Percentiles rank a stretch among this genome's conserved stretches.
Conservation (phyloP, 23 red algal genomes). For the Gracilaria vermiculophylla region DNA sequence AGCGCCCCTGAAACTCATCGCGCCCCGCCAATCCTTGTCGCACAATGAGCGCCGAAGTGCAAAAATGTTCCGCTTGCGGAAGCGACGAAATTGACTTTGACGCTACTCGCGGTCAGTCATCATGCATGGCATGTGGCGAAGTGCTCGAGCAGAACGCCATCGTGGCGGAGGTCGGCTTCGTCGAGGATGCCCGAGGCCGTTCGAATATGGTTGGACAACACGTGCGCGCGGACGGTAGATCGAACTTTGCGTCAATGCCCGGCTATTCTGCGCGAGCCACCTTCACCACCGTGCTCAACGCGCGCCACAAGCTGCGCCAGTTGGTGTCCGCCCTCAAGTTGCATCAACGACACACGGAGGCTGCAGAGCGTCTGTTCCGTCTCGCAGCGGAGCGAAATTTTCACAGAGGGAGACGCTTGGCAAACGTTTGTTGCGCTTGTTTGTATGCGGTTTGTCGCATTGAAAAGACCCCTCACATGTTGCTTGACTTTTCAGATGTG, state of each 20-base stretch:
- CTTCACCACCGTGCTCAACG: constrained; percentile 77
- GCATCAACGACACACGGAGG: constrained; percentile 55
- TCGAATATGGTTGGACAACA: constrained; percentile 76
- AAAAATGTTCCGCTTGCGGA: constrained; percentile 81
- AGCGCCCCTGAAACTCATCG: not conserved
- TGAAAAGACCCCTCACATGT: constrained; percentile 87
- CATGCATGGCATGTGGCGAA: constrained; percentile 77
- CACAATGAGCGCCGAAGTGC: not conserved
- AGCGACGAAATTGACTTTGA: constrained; percentile 77
- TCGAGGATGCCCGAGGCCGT: constrained; percentile 82
- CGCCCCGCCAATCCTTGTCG: not conserved
- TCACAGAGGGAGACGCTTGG: constrained; percentile 80
- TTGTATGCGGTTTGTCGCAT: constrained; percentile 89
- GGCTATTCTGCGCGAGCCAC: constrained; percentile 66
- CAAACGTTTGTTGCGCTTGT: constrained; percentile 78
- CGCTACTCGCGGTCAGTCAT: constrained; percentile 69
- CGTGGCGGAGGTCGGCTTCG: constrained; percentile 84
- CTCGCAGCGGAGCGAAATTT: constrained; percentile 88
- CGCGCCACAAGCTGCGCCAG: constrained; percentile 56
- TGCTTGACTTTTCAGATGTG: constrained; percentile 94
- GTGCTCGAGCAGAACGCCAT: constrained; percentile 88
- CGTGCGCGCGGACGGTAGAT: constrained; percentile 55
- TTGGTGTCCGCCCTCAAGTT: constrained; percentile 74
- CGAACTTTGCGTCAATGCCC: constrained; percentile 38
- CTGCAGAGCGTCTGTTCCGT: constrained; percentile 76